Evolutionary conservation across 2,329 filamentous ascomycete genomes (phyloP), one percentile per base, ranked within the genome.

Genomic region (Microcyclospora pomicola): DNA sequence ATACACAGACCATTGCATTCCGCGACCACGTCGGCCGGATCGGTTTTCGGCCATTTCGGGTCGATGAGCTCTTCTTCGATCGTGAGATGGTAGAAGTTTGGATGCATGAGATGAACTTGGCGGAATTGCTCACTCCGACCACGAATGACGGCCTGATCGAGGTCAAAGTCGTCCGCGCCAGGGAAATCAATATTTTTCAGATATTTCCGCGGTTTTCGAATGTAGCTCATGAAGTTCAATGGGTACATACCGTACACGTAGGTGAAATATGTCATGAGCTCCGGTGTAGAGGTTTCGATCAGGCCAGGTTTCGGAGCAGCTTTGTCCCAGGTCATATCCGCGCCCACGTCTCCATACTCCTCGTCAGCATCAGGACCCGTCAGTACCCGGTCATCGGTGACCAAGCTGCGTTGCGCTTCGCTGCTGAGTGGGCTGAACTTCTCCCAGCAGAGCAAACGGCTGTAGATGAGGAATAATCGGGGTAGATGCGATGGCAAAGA

Each of bases 161-260:
- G 71, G 51, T 87, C 81, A 32, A 88, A 72, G 38, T 83, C 79
- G 45, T 86, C 79, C 1, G 77, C 72, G 35, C 77, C 75, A 4
- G 73, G 68, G 27, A 77, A 80, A 45, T 83, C 75, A 31, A 80
- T 75, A 50, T 81, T 78, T 34, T 83, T 77, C 9, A 91, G 65
- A 52, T 82, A 88, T 45, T 80, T 75, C 48, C 85, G 76, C 2
- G 83, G 82, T 52, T 88, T 88, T 40, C 82, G 73, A 44, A 91
- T 80, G 54, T 88, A 91, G 58, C 80, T 80, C 73, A 85, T 81
- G 49, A 91, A 85, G 55, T 88, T 88, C 52, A 88, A 73, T 2
- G 83, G 83, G 46, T 88, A 91, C 4, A 91, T 63, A 0, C 83
- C 84, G 49, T 91, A 91, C 0, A 91, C 66, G 16, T 86, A 79